These are phyloP conservation scores for Cryphonectria japonica DNA, from an alignment of 2,329 filamentous ascomycete genomes.

Conservation along the genomic window DNA sequence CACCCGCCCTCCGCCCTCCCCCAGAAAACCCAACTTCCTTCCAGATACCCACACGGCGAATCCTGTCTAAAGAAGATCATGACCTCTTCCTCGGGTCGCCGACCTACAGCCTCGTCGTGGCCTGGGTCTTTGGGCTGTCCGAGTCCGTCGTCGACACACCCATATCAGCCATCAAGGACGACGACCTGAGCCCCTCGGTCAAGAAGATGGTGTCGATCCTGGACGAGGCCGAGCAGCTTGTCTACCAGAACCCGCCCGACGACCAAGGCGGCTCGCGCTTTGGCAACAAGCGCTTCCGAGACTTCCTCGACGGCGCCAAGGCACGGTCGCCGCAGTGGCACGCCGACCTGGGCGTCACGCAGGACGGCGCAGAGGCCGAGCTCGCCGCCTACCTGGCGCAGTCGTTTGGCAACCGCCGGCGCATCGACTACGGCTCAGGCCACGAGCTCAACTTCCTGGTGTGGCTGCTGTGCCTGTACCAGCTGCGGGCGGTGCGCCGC, in stretches of 20 bases:
- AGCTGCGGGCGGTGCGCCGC: conserved; percentile 66
- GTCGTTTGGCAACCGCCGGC: conserved; percentile 81
- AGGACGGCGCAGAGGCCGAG: conserved; percentile 65
- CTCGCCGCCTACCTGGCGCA: conserved; percentile 79
- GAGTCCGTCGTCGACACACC: conserved; percentile 77
- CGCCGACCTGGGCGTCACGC: conserved; percentile 56
- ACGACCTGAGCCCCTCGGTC: conserved; percentile 62
- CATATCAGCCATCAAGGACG: conserved; percentile 63
- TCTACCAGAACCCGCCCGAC: conserved; percentile 74
- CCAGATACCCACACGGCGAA: conserved; percentile 72
- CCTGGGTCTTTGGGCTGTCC: conserved; percentile 85
- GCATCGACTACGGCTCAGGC: conserved; percentile 96
- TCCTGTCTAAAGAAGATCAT: conserved; percentile 81
- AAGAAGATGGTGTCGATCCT: conserved; percentile 71
- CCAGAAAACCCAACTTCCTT: conserved; percentile 65
- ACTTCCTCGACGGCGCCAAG: conserved; percentile 73
- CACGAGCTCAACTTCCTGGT: conserved; percentile 97
- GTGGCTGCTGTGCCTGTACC: conserved; percentile 93
- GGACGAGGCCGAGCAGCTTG: conserved; percentile 67
- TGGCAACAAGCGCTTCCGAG: conserved; percentile 89
- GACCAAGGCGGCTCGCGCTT: conserved; percentile 90
- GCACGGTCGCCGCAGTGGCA: conserved; percentile 67
- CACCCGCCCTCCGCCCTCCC: conserved; percentile 72
- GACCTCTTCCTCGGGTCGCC: conserved; percentile 78
- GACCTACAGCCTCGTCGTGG: conserved; percentile 74